Percentiles rank a stretch among this genome's conserved stretches.
Evolutionary conservation across 371 early-diverging fungal genomes (phyloP).

Genomic region (Circinella minor): DNA sequence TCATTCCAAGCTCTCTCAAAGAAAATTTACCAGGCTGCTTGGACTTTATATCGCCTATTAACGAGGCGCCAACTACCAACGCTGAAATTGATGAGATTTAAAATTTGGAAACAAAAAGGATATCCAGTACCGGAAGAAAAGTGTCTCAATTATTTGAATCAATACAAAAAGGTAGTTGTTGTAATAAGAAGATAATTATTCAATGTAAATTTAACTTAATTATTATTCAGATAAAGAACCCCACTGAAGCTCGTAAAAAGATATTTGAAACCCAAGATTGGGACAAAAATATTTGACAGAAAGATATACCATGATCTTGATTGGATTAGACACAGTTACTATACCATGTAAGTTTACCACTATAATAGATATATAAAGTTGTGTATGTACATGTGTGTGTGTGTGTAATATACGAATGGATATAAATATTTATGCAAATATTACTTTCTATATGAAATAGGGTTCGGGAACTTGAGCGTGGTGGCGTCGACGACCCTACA

Average conservation of each 20-base stretch:
- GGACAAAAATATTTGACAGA: not conserved
- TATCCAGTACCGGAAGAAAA: not conserved
- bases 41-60: no score
- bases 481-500: not conserved
- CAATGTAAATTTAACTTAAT: not conserved
- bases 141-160: not conserved
- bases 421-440: not conserved
- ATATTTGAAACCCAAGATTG: not conserved
- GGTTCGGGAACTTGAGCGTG: not conserved
- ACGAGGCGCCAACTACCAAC: no score
- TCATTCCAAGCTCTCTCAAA: no score
- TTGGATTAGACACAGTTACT: not conserved
- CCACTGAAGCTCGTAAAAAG: not conserved
- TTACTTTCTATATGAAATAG: not conserved
- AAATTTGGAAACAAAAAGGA: not conserved
- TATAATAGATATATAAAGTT: no score
- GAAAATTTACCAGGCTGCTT: no score
- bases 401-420: no score
- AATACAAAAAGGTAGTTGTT: not conserved
- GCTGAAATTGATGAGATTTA: slow-evolving; percentile 4
- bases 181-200: no score
- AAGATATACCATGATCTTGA: not conserved
- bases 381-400: no score
- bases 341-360: not conserved
- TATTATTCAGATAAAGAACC: not conserved